Base-by-base conservation (phyloP, 441 rosid genomes). In the Aleurites moluccanus region DNA sequence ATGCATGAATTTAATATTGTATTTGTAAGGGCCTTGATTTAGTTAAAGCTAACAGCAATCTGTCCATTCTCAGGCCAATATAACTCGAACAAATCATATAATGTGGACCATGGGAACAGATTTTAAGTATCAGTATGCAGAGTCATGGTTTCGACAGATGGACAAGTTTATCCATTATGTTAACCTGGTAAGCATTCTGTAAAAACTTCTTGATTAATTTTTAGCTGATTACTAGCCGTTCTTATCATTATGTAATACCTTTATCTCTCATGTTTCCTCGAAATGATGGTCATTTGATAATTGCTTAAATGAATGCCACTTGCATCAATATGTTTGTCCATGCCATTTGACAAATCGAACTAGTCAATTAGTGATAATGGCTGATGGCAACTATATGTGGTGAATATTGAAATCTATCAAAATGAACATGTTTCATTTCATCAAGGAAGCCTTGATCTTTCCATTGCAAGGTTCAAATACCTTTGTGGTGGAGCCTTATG, bases 81-180 rank as follows among this genome's bases (percentile, higher is more conserved):
- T 94, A 64, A 97, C 99, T 75, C 86, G 92, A 75, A 84, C 91
- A 64, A 82, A 97, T 85, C 99, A 97, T 75, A 84, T 97, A 72
- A 97, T 97, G 99, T 97, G 91, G 87, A 97, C 99, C 60, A 92
- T 94, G 99, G 99, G 99, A 82, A 94, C 99, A 78, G 99, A 97
- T 86, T 97, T 97, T 82, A 89, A 87, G 81, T 97, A 92, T 85
- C 99, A 97, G 77, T 97, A 91, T 80, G 99, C 99, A 27, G 85
- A 82, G 75, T 80, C 98, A 50, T 97, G 99, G 99, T 97, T 80
- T 82, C 87, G 96, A 65, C 88, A 97, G 72, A 86, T 97, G 98
- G 99, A 97, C 87, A 97, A 94, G 85, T 85, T 97, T 69, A 87
- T 97, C 81, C 98, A 94, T 80, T 97, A 97, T 84, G 99, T 94